A percentile compares a stretch with the other conserved stretches of the same genome.
These are phyloP conservation scores for Cytospora mali DNA, from an alignment of 2,329 filamentous ascomycete genomes.

Conservation along the genomic window DNA sequence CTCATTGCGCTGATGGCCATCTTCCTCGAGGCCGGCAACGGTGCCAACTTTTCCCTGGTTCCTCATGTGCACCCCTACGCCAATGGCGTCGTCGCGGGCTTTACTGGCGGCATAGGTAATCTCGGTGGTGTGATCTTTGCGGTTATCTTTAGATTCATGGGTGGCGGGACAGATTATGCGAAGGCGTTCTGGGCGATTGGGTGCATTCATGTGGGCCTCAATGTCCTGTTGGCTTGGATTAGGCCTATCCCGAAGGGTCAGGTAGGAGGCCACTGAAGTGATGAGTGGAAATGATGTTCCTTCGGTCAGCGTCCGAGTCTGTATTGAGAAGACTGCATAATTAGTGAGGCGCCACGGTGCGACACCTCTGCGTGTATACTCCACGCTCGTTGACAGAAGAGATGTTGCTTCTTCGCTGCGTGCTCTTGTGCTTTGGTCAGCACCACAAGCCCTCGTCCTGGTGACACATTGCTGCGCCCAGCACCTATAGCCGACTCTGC, in stretches of 20 bases:
- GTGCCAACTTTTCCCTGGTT: slow-evolving; percentile 82
- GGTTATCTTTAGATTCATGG: slow-evolving; percentile 76
- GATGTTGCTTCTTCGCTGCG: no score
- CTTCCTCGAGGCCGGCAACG: slow-evolving; percentile 84
- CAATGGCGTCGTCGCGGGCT: slow-evolving; percentile 77
- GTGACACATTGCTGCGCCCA: no score
- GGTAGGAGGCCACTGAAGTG: slow-evolving; percentile 46
- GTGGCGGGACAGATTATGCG: slow-evolving; percentile 65
- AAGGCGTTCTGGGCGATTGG: slow-evolving; percentile 83
- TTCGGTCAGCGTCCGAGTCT: background rate
- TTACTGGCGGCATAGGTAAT: slow-evolving; percentile 80
- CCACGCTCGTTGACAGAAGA: no score
- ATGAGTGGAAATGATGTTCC: background rate
- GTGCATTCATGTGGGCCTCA: slow-evolving; percentile 70
- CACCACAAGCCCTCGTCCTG: no score
- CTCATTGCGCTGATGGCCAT: slow-evolving; percentile 77
- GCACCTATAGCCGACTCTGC: no score
- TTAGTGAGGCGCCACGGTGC: no score
- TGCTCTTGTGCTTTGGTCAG: no score
- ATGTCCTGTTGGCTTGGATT: slow-evolving; percentile 63
- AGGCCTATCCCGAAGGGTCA: slow-evolving; percentile 58
- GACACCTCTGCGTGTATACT: no score
- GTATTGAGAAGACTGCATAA: no score
- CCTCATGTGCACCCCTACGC: slow-evolving; percentile 83
- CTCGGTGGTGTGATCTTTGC: slow-evolving; percentile 84